phyloP scores from a whole-genome alignment of 2,329 filamentous ascomycete species.

The Beauveria medogensis region DNA sequence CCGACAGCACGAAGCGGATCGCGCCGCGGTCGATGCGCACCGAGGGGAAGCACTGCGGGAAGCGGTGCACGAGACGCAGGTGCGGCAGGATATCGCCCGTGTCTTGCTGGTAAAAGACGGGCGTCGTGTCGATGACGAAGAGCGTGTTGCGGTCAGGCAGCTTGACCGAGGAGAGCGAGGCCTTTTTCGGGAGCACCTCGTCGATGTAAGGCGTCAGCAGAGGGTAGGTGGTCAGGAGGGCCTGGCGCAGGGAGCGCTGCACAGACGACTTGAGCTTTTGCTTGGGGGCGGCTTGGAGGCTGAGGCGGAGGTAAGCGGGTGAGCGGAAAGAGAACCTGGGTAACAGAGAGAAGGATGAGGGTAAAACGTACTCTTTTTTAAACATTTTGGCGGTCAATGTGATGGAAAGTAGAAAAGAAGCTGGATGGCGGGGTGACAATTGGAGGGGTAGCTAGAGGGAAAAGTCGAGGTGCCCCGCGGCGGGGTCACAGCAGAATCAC shows the following conservation, averaged over 20 bases:
- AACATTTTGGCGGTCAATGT: slow-evolving; percentile 56
- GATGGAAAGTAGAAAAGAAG: slow-evolving; percentile 11
- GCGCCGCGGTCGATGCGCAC: slow-evolving; percentile 91
- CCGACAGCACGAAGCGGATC: slow-evolving; percentile 90
- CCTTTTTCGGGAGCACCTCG: slow-evolving; percentile 90
- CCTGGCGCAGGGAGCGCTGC: slow-evolving; percentile 76
- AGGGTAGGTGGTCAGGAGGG: slow-evolving; percentile 78
- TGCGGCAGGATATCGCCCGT: slow-evolving; percentile 74
- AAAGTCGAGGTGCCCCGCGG: slow-evolving; percentile 16
- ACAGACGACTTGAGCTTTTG: slow-evolving; percentile 97
- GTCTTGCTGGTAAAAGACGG: slow-evolving; percentile 87
- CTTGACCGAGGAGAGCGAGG: slow-evolving; percentile 83
- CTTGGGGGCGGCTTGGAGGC: slow-evolving; percentile 69
- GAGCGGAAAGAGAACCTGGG: no score
- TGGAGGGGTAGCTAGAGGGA: slow-evolving; percentile 3
- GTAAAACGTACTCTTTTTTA: slow-evolving; percentile 70
- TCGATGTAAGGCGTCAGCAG: slow-evolving; percentile 82
- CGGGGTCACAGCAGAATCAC: slow-evolving; percentile 2
- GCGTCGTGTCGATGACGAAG: slow-evolving; percentile 66
- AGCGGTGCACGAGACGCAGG: slow-evolving; percentile 80
- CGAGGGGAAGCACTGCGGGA: slow-evolving; percentile 73
- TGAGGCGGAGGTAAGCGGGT: slow-evolving; percentile 28
- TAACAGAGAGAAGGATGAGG: neutral
- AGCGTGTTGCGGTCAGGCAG: slow-evolving; percentile 84
- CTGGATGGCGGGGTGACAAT: slow-evolving; percentile 11